Evolutionary conservation across 805 yeast species (phyloP).

Genomic region (Yarrowia divulgata): DNA sequence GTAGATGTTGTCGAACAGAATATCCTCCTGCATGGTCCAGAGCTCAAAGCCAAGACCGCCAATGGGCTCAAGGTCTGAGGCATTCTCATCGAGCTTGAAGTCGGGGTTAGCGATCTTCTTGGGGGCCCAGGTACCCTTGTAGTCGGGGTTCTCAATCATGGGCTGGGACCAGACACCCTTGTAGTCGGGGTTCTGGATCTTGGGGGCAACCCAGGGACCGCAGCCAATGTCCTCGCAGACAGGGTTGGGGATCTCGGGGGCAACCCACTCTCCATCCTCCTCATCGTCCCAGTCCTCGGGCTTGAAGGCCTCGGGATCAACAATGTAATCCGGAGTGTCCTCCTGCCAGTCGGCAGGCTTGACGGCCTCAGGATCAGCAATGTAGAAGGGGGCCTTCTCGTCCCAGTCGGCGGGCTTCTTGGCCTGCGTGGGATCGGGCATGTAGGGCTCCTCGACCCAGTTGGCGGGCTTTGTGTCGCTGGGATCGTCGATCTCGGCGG

Average conservation of each 20-base stretch:
- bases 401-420: conserved; percentile 87
- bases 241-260: conserved; percentile 77
- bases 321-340: conserved; percentile 60
- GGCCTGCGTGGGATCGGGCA: conserved; percentile 71
- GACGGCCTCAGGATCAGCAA: conserved; percentile 69
- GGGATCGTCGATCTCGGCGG: conserved; percentile 65
- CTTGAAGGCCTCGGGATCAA: conserved; percentile 69
- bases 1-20: conserved; percentile 80
- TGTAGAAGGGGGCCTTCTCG: conserved; percentile 66
- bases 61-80: conserved; percentile 67
- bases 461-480: conserved; percentile 71
- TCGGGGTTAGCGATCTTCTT: conserved; percentile 69
- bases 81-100: conserved; percentile 62
- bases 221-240: conserved; percentile 67
- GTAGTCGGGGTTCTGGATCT: conserved; percentile 69
- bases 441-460: conserved; percentile 76
- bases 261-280: conserved; percentile 85
- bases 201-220: conserved; percentile 77
- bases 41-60: conserved; percentile 86
- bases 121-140: conserved; percentile 79
- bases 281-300: conserved; percentile 91
- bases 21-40: conserved; percentile 80
- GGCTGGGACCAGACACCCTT: conserved; percentile 81
- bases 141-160: conserved; percentile 70
- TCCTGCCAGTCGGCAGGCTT: conserved; percentile 88